Conservation (phyloP, 164 flowering plant species). For the Dillenia turbinata region DNA sequence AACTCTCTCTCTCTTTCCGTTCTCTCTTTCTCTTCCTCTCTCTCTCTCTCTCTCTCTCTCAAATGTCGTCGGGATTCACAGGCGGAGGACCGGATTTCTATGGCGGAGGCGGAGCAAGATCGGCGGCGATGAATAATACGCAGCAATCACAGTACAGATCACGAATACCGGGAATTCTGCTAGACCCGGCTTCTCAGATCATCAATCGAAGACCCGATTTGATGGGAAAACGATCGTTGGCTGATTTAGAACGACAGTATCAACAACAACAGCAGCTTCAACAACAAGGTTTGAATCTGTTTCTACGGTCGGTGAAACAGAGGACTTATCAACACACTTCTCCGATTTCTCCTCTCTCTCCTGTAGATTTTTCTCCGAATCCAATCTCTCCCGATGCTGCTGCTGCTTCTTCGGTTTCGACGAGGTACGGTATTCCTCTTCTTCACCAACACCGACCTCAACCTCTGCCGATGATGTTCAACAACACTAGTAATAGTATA, state of each 20-base stretch:
- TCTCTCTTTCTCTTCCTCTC: neutral
- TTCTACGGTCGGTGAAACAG: slow-evolving; percentile 63
- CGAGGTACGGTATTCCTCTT: slow-evolving; percentile 21
- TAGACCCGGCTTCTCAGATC: slow-evolving; percentile 34
- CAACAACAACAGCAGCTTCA: slow-evolving; percentile 13
- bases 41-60: neutral
- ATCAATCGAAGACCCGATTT: slow-evolving; percentile 18
- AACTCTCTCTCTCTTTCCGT: neutral
- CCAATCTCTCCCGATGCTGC: slow-evolving; percentile 19
- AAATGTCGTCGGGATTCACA: slow-evolving; percentile 42
- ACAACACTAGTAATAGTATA: neutral
- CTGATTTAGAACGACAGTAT: slow-evolving; percentile 37
- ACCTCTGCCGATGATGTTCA: slow-evolving; percentile 8
- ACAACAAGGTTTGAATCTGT: slow-evolving; percentile 10
- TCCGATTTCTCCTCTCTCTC: slow-evolving; percentile 52
- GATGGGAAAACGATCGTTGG: slow-evolving; percentile 49
- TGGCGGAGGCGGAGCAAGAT: slow-evolving; percentile 19
- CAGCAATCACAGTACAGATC: slow-evolving; percentile 25
- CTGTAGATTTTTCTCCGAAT: slow-evolving; percentile 31
- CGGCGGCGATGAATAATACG: slow-evolving; percentile 17
- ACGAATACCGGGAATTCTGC: slow-evolving; percentile 23
- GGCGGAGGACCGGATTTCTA: slow-evolving; percentile 40
- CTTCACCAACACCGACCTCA: slow-evolving; percentile 30
- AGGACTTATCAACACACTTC: slow-evolving; percentile 35
- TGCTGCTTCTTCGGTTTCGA: slow-evolving; percentile 9